phyloP scores from a whole-genome alignment of 768 basidiomycete species.

The Asterophora parasitica region DNA sequence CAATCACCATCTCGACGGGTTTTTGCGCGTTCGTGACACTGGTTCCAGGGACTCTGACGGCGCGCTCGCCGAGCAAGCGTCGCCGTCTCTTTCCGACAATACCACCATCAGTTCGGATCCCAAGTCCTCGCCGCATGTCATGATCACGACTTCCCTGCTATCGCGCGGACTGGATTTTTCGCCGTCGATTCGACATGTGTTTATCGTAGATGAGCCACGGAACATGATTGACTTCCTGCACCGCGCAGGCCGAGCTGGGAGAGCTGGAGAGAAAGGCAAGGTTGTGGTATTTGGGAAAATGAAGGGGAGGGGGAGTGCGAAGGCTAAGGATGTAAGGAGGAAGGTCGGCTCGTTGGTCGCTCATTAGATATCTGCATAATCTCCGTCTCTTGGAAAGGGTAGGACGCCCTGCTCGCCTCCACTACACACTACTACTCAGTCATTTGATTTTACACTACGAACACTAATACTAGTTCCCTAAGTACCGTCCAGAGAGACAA shows the following conservation, averaged over 20 bases:
- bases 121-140: constrained; percentile 50
- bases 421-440: background rate
- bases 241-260: constrained; percentile 78
- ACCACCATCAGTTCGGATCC: constrained; percentile 21
- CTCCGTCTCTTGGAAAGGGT: background rate
- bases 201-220: constrained; percentile 83
- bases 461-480: no score
- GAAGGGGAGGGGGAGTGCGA: constrained; percentile 57
- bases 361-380: background rate
- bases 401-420: no score
- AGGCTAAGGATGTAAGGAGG: constrained; percentile 46
- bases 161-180: constrained; percentile 89
- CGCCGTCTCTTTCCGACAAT: background rate
- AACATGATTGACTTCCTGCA: constrained; percentile 93
- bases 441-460: background rate
- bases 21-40: constrained; percentile 40
- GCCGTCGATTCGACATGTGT: constrained; percentile 71
- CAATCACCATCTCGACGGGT: constrained; percentile 74
- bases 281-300: constrained; percentile 76
- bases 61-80: background rate
- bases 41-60: constrained; percentile 6
- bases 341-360: constrained; percentile 39
- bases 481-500: no score
- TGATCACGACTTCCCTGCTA: constrained; percentile 87
- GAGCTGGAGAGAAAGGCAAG: constrained; percentile 65